Conservation (phyloP, 2,329 filamentous ascomycete genomes). For the Fusarium ambrosium region DNA sequence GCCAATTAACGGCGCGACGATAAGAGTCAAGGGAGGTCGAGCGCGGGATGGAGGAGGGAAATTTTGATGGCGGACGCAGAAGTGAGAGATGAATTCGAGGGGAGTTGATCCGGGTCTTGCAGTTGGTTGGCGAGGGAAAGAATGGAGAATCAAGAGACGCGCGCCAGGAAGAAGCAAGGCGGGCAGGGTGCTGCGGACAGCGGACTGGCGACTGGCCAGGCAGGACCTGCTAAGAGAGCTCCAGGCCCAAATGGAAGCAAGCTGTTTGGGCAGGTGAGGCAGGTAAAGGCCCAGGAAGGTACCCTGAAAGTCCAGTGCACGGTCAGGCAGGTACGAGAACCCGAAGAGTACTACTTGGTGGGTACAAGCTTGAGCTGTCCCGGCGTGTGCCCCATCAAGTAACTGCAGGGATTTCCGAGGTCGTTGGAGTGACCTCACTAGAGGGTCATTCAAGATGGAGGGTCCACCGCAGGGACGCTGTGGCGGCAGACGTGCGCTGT, state of each 20-base stretch:
- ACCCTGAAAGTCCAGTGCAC: slow-evolving; percentile 19
- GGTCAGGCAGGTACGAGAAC: slow-evolving; percentile 25
- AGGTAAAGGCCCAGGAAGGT: slow-evolving; percentile 18
- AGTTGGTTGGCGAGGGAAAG: slow-evolving; percentile 44
- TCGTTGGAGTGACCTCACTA: slow-evolving; percentile 30
- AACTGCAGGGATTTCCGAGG: background rate
- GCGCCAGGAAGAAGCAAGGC: slow-evolving; percentile 43
- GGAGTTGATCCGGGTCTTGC: slow-evolving; percentile 35
- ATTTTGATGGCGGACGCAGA: slow-evolving; percentile 31
- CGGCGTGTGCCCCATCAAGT: background rate
- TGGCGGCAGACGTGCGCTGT: slow-evolving; percentile 34
- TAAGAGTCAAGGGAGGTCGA: slow-evolving; percentile 21
- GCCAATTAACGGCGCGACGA: slow-evolving; percentile 36
- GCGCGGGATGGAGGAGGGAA: slow-evolving; percentile 34
- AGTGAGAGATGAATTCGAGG: slow-evolving; percentile 39
- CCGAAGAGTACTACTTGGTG: slow-evolving; percentile 11
- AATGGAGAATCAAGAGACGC: slow-evolving; percentile 41
- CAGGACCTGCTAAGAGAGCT: slow-evolving; percentile 32
- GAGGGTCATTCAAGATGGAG: slow-evolving; percentile 36
- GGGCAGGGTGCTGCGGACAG: slow-evolving; percentile 13
- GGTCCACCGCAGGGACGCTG: slow-evolving; percentile 35
- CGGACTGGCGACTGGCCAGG: slow-evolving; percentile 19
- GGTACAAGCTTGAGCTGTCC: slow-evolving; percentile 3
- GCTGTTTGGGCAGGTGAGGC: slow-evolving; percentile 19
- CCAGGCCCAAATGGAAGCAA: slow-evolving; percentile 18